These are phyloP conservation scores for Crithidia mellificae DNA, from an alignment of 208 protist species.

Conservation along the genomic window DNA sequence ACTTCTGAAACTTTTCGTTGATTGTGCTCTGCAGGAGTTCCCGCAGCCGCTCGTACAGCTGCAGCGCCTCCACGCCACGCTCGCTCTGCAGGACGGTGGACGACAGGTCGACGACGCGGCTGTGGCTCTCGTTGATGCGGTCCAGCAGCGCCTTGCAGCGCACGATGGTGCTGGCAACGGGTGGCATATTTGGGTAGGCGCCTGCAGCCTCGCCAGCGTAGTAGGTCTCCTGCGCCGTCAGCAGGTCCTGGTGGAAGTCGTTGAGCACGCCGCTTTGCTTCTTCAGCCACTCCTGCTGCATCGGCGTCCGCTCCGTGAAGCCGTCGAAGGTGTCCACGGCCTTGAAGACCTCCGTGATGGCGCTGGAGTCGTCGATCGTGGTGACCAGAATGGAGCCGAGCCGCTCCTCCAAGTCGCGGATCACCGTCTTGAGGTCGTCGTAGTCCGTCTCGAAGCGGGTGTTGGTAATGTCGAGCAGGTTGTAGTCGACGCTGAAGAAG, in stretches of 20 bases:
- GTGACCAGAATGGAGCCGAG: slow-evolving; percentile 92
- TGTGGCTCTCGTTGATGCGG: slow-evolving; percentile 92
- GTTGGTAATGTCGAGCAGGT: slow-evolving; percentile 95
- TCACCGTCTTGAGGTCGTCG: slow-evolving; percentile 78
- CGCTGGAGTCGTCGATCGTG: slow-evolving; percentile 93
- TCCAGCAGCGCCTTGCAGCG: slow-evolving; percentile 94
- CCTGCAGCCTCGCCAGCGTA: slow-evolving; percentile 76
- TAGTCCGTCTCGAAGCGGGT: slow-evolving; percentile 94
- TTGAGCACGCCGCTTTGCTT: slow-evolving; percentile 90
- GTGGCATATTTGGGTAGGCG: slow-evolving; percentile 93
- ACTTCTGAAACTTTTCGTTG: slow-evolving; percentile 84
- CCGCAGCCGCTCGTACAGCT: slow-evolving; percentile 83
- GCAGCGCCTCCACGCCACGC: slow-evolving; percentile 74
- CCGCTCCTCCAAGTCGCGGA: slow-evolving; percentile 92
- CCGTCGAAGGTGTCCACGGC: slow-evolving; percentile 96
- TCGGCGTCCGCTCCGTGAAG: slow-evolving; percentile 92
- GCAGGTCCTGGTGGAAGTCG: slow-evolving; percentile 88
- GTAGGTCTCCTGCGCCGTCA: slow-evolving; percentile 91
- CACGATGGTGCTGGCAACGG: slow-evolving; percentile 89
- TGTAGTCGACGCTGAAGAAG: slow-evolving; percentile 92
- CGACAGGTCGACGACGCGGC: slow-evolving; percentile 71
- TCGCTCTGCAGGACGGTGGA: slow-evolving; percentile 82
- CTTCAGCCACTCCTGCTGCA: slow-evolving; percentile 94
- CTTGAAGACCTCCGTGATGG: slow-evolving; percentile 94
- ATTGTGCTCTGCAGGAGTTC: slow-evolving; percentile 70